Evolutionary conservation across 2,329 filamentous ascomycete genomes (phyloP).

Genomic region (Fusarium sp.): DNA sequence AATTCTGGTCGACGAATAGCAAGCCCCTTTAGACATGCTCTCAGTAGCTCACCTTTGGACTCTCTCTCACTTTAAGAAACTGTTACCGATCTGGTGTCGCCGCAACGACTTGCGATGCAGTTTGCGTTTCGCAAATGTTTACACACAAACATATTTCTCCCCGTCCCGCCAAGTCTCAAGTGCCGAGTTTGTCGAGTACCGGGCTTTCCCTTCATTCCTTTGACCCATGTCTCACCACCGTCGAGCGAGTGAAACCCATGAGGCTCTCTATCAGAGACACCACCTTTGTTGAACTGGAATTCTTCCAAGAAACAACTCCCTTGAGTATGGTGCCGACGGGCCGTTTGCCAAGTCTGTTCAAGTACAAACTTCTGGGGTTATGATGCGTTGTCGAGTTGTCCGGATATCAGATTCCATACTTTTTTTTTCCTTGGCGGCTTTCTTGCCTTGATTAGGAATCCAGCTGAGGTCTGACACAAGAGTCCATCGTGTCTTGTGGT

Average conservation of each 20-base stretch:
- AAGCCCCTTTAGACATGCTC: conserved; percentile 18
- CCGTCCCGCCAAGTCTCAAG: conserved; percentile 5
- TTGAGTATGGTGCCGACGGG: not conserved
- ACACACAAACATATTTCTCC: not conserved
- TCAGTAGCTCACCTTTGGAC: not conserved
- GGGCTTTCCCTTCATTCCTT: not conserved
- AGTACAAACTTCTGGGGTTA: not conserved
- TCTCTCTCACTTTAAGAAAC: not conserved
- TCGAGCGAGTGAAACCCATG: not conserved
- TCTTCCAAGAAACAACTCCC: not conserved
- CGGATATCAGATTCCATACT: not conserved
- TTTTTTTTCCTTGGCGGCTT: not conserved
- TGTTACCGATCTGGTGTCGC: conserved; percentile 15
- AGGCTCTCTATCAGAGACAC: not conserved
- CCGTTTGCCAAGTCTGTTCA: not conserved
- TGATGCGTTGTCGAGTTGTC: not conserved
- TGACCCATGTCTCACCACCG: not conserved
- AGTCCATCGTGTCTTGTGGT: not conserved
- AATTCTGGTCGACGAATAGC: not conserved
- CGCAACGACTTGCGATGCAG: conserved; percentile 9
- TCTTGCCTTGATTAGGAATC: not conserved
- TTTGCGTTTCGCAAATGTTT: conserved; percentile 26
- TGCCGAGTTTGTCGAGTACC: conserved; percentile 12
- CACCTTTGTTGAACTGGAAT: not conserved
- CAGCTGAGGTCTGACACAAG: not conserved